phyloP scores from a whole-genome alignment of 441 rosid genomes.

The Corymbia calophylla region DNA sequence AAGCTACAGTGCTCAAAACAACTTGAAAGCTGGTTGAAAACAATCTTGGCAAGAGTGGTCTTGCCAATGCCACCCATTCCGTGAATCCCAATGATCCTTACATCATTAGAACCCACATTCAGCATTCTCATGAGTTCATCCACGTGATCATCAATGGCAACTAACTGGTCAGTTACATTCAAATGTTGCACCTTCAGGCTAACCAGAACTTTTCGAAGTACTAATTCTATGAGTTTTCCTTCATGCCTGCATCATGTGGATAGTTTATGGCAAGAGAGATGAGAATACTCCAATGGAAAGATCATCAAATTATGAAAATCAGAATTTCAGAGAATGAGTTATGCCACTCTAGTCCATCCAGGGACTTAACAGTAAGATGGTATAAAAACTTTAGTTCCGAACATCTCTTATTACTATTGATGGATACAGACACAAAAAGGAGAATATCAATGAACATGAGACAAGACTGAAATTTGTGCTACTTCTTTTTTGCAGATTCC shows the following conservation, averaged over 20 bases:
- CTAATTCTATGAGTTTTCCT: conserved; percentile 3
- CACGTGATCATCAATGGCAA: conserved; percentile 1
- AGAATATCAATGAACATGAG: not conserved
- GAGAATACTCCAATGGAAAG: not conserved
- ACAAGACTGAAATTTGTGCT: not conserved
- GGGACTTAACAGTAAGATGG: not conserved
- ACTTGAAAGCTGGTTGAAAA: conserved; percentile 4
- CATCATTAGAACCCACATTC: conserved; percentile 1
- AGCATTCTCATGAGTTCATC: not conserved
- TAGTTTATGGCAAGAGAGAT: not conserved
- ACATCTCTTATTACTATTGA: not conserved
- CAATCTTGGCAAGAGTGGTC: conserved; percentile 6
- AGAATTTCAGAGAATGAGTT: not conserved
- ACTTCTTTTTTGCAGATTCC: not conserved
- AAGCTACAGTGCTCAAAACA: conserved; percentile 7
- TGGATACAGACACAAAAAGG: not conserved
- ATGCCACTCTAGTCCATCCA: not conserved
- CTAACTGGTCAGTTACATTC: conserved; percentile 3
- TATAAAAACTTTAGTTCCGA: not conserved
- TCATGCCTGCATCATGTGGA: not conserved
- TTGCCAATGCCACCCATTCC: conserved; percentile 8
- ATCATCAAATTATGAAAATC: not conserved
- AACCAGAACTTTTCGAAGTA: conserved; percentile 1
- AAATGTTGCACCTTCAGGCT: conserved; percentile 4
- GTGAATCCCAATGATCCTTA: conserved; percentile 4